A percentile compares a stretch with the other conserved stretches of the same genome.
Evolutionary conservation across 768 basidiomycete genomes (phyloP).

Genomic region (Hericium rajendrae): DNA sequence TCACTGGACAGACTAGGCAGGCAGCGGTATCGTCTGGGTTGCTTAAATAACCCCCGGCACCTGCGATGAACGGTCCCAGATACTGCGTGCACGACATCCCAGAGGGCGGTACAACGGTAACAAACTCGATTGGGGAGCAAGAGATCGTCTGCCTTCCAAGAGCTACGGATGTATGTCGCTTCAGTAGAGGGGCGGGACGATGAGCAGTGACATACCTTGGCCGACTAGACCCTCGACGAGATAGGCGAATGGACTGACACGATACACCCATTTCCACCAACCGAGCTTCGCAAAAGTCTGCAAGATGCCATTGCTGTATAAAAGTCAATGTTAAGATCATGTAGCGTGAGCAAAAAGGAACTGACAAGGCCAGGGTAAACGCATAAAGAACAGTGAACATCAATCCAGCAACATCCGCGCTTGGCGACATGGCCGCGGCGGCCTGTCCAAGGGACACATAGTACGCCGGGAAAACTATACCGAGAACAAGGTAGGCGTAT

Average conservation of each 20-base stretch:
- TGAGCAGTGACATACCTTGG: constrained; percentile 29
- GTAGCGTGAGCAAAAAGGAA: neutral
- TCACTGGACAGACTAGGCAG: constrained; percentile 49
- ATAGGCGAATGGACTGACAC: constrained; percentile 26
- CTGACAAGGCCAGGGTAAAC: constrained; percentile 35
- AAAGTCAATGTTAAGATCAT: neutral
- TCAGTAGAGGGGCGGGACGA: neutral
- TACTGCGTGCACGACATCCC: constrained; percentile 40
- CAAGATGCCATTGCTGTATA: constrained; percentile 34
- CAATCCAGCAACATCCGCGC: constrained; percentile 31
- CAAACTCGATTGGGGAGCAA: constrained; percentile 55
- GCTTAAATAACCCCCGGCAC: constrained; percentile 38
- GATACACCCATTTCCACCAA: constrained; percentile 39
- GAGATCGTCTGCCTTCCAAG: constrained; percentile 38
- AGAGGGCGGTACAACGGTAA: constrained; percentile 37
- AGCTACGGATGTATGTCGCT: constrained; percentile 22
- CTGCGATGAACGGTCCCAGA: constrained; percentile 30
- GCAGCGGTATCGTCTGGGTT: constrained; percentile 27
- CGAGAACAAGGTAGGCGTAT: constrained; percentile 30
- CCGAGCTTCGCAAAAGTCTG: constrained; percentile 34
- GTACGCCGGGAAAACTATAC: constrained; percentile 33
- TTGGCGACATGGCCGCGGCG: constrained; percentile 33
- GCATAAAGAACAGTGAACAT: constrained; percentile 29
- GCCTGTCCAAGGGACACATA: constrained; percentile 33
- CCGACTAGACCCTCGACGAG: constrained; percentile 31